Evolutionary conservation across 176 grass and related monocot species (phyloP).

Genomic region (Cocos nucifera): DNA sequence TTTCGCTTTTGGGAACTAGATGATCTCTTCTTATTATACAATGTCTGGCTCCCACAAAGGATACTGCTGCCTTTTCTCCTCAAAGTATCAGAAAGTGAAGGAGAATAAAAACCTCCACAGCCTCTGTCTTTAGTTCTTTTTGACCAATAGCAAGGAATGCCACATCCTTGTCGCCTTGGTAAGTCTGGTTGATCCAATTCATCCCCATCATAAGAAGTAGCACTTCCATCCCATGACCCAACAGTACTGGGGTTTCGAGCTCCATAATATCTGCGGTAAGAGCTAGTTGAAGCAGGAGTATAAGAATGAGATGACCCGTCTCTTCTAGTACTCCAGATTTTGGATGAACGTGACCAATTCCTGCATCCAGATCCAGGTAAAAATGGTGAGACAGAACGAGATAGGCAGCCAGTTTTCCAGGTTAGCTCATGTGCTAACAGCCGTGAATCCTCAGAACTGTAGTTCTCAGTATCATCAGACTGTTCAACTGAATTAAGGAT

Average conservation of each 20-base stretch:
- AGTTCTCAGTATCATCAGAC: constrained; percentile 62
- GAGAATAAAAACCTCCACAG: constrained; percentile 39
- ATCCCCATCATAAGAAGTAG: constrained; percentile 66
- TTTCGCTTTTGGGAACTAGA: constrained; percentile 34
- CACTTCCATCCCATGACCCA: constrained; percentile 53
- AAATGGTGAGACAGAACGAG: constrained; percentile 45
- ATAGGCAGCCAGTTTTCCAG: constrained; percentile 41
- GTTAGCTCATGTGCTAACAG: constrained; percentile 36
- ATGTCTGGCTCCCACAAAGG: constrained; percentile 53
- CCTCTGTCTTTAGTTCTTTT: constrained; percentile 41
- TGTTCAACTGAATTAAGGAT: constrained; percentile 42
- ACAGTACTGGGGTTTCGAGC: constrained; percentile 27
- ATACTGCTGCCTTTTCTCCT: constrained; percentile 74
- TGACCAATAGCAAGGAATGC: constrained; percentile 44
- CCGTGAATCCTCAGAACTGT: constrained; percentile 26
- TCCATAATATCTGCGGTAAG: constrained; percentile 50
- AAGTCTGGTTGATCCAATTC: constrained; percentile 53
- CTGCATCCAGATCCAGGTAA: constrained; percentile 65
- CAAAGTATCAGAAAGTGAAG: constrained; percentile 71
- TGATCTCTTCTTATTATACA: constrained; percentile 57
- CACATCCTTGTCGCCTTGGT: constrained; percentile 42
- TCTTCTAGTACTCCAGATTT: constrained; percentile 40
- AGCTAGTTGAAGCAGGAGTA: constrained; percentile 72
- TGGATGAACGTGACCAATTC: constrained; percentile 60
- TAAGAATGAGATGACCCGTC: constrained; percentile 72